Conservation (phyloP, 768 basidiomycete species). For the Tricholomella constricta region DNA sequence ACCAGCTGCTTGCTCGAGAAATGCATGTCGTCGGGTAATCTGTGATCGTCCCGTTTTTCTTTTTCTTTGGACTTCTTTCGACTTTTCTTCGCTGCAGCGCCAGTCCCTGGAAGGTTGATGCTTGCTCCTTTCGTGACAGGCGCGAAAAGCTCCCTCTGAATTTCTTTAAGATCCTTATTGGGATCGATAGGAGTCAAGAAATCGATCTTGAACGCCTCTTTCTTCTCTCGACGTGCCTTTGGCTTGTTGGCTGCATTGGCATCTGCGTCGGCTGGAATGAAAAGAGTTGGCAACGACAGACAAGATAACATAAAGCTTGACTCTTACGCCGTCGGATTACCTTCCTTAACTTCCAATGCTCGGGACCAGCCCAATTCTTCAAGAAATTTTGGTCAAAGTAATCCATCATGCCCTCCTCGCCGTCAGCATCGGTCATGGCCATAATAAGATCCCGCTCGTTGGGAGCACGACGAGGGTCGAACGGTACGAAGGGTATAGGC, state of each 20-base stretch:
- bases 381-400: conserved; percentile 87
- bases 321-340: conserved; percentile 76
- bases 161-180: conserved; percentile 60
- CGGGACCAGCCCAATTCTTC: conserved; percentile 98
- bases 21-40: conserved; percentile 96
- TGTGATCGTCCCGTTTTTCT: conserved; percentile 73
- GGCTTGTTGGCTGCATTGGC: conserved; percentile 51
- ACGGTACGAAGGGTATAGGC: conserved; percentile 64
- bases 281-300: neutral
- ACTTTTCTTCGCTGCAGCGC: conserved; percentile 42
- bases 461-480: conserved; percentile 81
- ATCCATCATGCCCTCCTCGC: conserved; percentile 65
- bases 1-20: conserved; percentile 90
- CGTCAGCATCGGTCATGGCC: conserved; percentile 73
- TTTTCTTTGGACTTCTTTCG: conserved; percentile 53
- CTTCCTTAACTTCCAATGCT: conserved; percentile 95
- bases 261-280: conserved; percentile 33
- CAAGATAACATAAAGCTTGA: neutral
- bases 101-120: conserved; percentile 66
- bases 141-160: conserved; percentile 74
- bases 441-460: conserved; percentile 82
- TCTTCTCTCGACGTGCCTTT: conserved; percentile 64
- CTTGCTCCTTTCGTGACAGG: conserved; percentile 70
- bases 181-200: conserved; percentile 61
- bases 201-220: conserved; percentile 83